Conservation (phyloP, 768 basidiomycete species). For the Pilatotrama ljubarskyi region DNA sequence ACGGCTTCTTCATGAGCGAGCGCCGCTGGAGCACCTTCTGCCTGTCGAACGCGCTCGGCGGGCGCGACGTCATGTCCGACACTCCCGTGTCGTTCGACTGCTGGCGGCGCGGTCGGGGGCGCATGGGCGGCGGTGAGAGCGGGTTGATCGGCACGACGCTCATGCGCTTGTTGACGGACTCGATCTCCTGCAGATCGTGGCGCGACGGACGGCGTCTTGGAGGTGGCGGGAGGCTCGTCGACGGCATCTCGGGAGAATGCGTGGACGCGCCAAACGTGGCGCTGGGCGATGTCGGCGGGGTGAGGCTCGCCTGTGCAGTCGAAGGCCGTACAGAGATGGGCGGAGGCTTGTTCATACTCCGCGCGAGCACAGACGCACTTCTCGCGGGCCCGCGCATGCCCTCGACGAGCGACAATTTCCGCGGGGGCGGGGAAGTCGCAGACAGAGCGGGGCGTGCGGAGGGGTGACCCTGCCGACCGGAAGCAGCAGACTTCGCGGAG, state of each 20-base stretch:
- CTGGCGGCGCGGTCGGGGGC: constrained; percentile 15
- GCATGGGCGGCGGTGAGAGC: constrained; percentile 39
- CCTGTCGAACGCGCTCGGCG: constrained; percentile 30
- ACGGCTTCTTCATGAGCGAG: constrained; percentile 65
- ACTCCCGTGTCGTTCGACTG: background rate
- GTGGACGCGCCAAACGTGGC: constrained; percentile 9
- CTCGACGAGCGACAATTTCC: constrained; percentile 2
- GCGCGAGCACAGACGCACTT: constrained; percentile 18
- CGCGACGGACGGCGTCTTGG: constrained; percentile 33
- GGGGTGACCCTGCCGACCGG: background rate
- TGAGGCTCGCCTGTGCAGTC: constrained; percentile 36
- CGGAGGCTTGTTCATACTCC: constrained; percentile 2
- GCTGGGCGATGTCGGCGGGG: constrained; percentile 28
- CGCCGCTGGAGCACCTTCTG: constrained; percentile 33
- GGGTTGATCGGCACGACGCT: constrained; percentile 36
- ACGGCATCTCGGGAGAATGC: constrained; percentile 35
- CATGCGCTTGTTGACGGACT: constrained; percentile 13
- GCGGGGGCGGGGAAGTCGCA: background rate
- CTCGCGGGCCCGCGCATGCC: constrained; percentile 16
- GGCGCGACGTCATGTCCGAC: constrained; percentile 13
- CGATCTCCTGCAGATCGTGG: constrained; percentile 32
- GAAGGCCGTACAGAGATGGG: constrained; percentile 36
- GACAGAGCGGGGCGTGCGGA: background rate
- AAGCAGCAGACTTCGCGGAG: constrained; percentile 2
- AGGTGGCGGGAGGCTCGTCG: constrained; percentile 49